Conservation (phyloP, 129 eudicot genomes). For the Lactuca saligna region DNA sequence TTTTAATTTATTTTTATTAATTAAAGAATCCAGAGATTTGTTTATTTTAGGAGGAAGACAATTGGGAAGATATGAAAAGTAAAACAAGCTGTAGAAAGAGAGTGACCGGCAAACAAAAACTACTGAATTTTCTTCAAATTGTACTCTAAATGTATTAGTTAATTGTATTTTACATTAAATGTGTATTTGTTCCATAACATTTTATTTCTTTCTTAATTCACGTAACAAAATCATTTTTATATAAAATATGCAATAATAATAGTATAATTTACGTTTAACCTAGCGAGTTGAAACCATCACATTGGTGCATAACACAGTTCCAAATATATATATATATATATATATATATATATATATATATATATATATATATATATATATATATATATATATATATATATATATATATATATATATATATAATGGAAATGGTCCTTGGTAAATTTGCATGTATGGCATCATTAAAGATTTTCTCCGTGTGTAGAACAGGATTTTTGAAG, state of each 20-base stretch:
- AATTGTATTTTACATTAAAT: neutral
- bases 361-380: too few relatives aligned
- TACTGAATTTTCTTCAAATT: neutral
- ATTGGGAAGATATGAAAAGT: slow-evolving; percentile 32
- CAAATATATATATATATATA: too few relatives aligned
- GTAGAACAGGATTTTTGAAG: slow-evolving; percentile 33
- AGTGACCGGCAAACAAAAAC: slow-evolving; percentile 53
- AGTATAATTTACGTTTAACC: neutral
- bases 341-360: too few relatives aligned
- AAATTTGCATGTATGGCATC: slow-evolving; percentile 40
- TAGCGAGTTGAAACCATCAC: too few relatives aligned
- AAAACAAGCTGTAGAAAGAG: slow-evolving; percentile 46
- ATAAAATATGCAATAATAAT: too few relatives aligned
- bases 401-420: neutral
- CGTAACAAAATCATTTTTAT: too few relatives aligned
- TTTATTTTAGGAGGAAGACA: slow-evolving; percentile 36
- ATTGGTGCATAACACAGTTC: too few relatives aligned
- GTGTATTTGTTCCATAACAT: neutral
- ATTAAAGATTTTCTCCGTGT: slow-evolving; percentile 43
- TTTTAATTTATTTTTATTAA: slow-evolving; percentile 8
- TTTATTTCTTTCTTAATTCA: too few relatives aligned
- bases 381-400: too few relatives aligned
- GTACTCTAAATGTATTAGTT: neutral
- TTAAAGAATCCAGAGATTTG: slow-evolving; percentile 12
- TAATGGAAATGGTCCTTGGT: slow-evolving; percentile 37